Evolutionary conservation across 306 rosid genomes (phyloP), one percentile per base, ranked within the genome.

Genomic region (Morella rubra): DNA sequence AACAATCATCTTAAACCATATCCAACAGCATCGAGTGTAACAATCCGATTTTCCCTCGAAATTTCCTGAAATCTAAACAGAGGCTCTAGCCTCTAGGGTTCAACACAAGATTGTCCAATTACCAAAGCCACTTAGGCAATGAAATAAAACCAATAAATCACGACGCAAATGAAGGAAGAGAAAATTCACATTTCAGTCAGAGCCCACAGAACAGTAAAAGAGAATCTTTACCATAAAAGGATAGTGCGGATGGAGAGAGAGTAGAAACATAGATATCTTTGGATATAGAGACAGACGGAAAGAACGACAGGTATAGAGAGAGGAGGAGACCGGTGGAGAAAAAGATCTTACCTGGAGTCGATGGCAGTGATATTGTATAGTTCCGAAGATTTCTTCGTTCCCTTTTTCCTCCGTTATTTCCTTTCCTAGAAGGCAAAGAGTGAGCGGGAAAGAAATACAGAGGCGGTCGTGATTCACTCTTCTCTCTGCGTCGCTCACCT

Each of bases 21-120:
- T 5, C n/a, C 61, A 72, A 41, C 51, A 11, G 41, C 55, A 41
- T 41, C 47, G 67, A 75, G 18, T 20, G 18, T 11, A 68, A 47
- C 19, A 32, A 74, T 45, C 5, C 46, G 50, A 16, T 59, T 51
- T 51, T 69, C 27, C 44, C 59, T 11, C 10, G 69, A 1, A 32
- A 18, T 7, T 73, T 77, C 59, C 65, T 27, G 68, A 42, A 1
- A 79, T 76, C n/a, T 66, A 81, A 51, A 78, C 60, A 52, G 44
- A 54, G 54, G 52, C 74, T 65, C 74, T 78, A 54, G 59, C 46
- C 74, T 65, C 72, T 78, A 82, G 90, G 89, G 89, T 80, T 81
- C 49, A 68, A 56, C 2, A 76, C 22, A 68, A 54, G 19, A 49
- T 2, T 61, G 24, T 47, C 44, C 10, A 20, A 20, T 27, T 27